These are phyloP conservation scores for Melaleuca quinquenervia DNA, from an alignment of 345 rosid genomes.

Conservation along the genomic window DNA sequence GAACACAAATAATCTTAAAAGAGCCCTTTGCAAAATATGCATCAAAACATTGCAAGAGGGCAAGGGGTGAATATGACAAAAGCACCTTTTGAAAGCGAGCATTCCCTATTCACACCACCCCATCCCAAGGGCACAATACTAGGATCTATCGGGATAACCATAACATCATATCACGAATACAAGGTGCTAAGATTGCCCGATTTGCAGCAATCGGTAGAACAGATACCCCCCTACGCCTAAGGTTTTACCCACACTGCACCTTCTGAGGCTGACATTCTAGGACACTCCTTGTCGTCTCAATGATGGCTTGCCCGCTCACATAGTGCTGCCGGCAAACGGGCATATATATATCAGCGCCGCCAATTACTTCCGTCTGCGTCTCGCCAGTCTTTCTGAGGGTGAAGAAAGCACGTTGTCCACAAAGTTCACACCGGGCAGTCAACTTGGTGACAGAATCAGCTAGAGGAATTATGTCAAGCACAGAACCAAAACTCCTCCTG, in stretches of 20 bases:
- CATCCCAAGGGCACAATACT: neutral
- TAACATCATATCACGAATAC: neutral
- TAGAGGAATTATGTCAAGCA: constrained; percentile 64
- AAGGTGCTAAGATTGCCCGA: neutral
- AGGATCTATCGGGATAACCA: neutral
- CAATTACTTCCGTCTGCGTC: constrained; percentile 52
- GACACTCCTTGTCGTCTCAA: constrained; percentile 57
- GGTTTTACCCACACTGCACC: constrained; percentile 11
- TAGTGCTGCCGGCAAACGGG: constrained; percentile 79
- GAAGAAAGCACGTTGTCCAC: constrained; percentile 63
- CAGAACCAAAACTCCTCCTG: constrained; percentile 80
- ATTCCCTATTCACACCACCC: neutral
- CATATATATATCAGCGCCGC: constrained; percentile 78
- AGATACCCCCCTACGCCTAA: neutral
- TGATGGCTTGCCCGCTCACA: constrained; percentile 55
- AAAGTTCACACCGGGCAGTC: constrained; percentile 64
- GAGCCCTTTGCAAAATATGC: neutral
- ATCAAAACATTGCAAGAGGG: neutral
- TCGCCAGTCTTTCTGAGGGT: constrained; percentile 77
- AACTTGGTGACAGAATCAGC: constrained; percentile 83
- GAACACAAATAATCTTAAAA: neutral
- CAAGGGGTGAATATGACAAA: neutral
- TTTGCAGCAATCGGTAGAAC: neutral
- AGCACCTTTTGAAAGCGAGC: neutral
- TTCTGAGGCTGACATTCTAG: constrained; percentile 37